phyloP scores from a whole-genome alignment of 1,284 basidiomycete genomes.

The Psilocybe mexicana region DNA sequence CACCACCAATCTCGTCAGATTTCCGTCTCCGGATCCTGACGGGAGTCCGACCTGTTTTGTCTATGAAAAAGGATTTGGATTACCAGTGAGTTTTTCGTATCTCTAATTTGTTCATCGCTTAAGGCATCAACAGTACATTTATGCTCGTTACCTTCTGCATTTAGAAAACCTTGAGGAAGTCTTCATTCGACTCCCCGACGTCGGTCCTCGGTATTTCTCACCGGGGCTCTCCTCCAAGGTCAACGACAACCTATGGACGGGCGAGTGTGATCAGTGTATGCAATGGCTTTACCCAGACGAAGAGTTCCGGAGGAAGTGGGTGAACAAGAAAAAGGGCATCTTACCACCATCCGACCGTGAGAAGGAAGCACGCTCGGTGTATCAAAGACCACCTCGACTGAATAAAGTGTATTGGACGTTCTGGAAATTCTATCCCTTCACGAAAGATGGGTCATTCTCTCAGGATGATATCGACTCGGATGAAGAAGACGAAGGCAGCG shows the following conservation, averaged over 20 bases:
- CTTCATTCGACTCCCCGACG: conserved; percentile 27
- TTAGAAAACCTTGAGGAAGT: conserved; percentile 31
- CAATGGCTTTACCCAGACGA: conserved; percentile 34
- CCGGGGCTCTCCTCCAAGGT: conserved; percentile 8
- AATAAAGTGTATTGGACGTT: conserved; percentile 34
- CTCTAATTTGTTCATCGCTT: not conserved
- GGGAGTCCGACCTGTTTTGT: conserved; percentile 12
- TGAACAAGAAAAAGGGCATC: conserved; percentile 30
- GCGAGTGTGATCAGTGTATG: conserved; percentile 40
- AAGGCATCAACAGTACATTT: conserved; percentile 28
- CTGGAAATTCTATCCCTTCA: conserved; percentile 12
- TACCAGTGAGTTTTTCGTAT: conserved; percentile 30
- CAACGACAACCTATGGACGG: conserved; percentile 32
- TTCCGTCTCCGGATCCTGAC: conserved; percentile 27
- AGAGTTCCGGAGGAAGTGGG: conserved; percentile 29
- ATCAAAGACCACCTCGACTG: conserved; percentile 29
- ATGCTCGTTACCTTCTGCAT: conserved; percentile 26
- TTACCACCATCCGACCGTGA: not conserved
- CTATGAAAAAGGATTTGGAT: conserved; percentile 34
- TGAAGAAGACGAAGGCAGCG: not conserved
- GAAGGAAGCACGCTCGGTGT: conserved; percentile 2
- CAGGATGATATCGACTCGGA: conserved; percentile 13
- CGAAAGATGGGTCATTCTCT: not conserved
- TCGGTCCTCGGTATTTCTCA: conserved; percentile 20
- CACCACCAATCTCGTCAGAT: conserved; percentile 29